Base-by-base conservation (phyloP, 1,139 yeast species). In the Groenewaldozyma auringiensis region DNA sequence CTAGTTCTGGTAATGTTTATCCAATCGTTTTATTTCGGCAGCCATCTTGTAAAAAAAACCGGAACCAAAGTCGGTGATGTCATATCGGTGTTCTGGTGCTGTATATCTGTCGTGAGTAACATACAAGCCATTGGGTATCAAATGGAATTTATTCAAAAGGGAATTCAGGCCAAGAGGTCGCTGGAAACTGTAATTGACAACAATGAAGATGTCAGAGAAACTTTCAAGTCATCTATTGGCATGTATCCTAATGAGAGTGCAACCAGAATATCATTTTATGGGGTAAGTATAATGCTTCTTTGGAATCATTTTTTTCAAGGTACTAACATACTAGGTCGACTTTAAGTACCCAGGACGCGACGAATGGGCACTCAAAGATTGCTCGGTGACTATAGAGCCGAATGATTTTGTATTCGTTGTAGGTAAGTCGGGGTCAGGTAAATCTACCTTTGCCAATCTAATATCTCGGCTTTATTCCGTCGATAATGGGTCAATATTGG, bases 21-120 rank as follows among this genome's bases (percentile, higher is more conserved):
- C 1, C 96, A 87, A 61, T 95, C 94, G 0, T 85, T 89, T 56
- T 88, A 94, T 84, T 89, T 81, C 64, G 98, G 97, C 2, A 75
- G 81, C 34, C 67, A 71, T 43, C 73, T 85, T 70, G 81, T 87
- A 2, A 64, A 66, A 38, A 61, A 65, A 3, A 77, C 77, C 0
- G 69, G 72, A 16, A 59, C 79, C 9, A 55, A 68, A 1, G 67
- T 86, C 1, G 81, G 83, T 14, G 74, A 78, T 36, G 85, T 89
- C 0, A 70, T 92, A 47, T 83, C 96, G 0, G 83, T 94, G 31
- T 87, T 92, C 58, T 81, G 87, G 56, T 75, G 95, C 6, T 86
- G 95, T 56, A 64, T 89, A 21, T 71, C 79, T 63, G 67, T 87
- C 27, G 85, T 94, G 0, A 72, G 79, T 13, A 70, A 78, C 2